phyloP scores from a whole-genome alignment of 164 flowering plant species.

The Magnolia kwangsiensis region DNA sequence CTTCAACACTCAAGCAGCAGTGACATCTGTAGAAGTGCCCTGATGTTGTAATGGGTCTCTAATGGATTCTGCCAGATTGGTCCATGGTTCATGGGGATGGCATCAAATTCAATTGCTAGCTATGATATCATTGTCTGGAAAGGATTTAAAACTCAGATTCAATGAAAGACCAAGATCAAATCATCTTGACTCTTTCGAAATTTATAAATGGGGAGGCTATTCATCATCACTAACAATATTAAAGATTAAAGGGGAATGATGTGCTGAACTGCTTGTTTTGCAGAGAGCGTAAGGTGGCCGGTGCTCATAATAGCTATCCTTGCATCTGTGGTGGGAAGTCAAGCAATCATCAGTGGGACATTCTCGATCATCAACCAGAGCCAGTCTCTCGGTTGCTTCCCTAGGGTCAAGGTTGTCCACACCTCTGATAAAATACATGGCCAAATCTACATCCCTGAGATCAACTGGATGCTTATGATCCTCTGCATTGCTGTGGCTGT shows the following conservation, averaged over 20 bases:
- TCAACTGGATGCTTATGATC: constrained; percentile 93
- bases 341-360: constrained; percentile 97
- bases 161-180: too few species aligned
- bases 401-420: constrained; percentile 88
- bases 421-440: constrained; percentile 90
- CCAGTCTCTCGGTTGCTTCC: constrained; percentile 93
- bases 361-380: constrained; percentile 97
- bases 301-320: constrained; percentile 77
- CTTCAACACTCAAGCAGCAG: too few species aligned
- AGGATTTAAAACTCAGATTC: too few species aligned
- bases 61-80: too few species aligned
- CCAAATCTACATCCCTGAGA: constrained; percentile 93
- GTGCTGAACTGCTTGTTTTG: constrained; percentile 6
- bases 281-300: constrained; percentile 82
- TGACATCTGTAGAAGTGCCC: too few species aligned
- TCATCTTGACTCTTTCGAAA: too few species aligned
- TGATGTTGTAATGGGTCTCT: too few species aligned
- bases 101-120: too few species aligned
- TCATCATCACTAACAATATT: too few species aligned
- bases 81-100: too few species aligned
- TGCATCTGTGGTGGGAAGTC: constrained; percentile 97
- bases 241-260: neutral
- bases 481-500: constrained; percentile 90
- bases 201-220: too few species aligned
- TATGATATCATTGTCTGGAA: too few species aligned